Conservation (phyloP, 768 basidiomycete genomes). For the Asterophora parasitica region DNA sequence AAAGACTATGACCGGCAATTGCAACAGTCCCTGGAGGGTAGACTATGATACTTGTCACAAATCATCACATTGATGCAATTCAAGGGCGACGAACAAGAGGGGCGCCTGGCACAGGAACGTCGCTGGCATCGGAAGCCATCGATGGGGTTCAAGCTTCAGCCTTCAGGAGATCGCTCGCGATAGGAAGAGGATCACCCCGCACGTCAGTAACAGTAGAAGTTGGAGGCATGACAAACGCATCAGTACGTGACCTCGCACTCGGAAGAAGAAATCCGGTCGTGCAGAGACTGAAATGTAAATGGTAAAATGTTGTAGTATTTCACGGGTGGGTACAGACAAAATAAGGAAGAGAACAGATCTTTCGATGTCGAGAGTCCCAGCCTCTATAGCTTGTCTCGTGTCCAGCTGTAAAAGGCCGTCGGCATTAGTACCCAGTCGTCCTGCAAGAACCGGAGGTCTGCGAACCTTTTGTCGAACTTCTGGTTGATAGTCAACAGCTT, state of each 20-base stretch:
- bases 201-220: no score
- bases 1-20: constrained; percentile 51
- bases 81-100: constrained; percentile 31
- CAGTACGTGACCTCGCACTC: constrained; percentile 3
- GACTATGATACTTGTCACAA: constrained; percentile 19
- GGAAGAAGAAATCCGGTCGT: no score
- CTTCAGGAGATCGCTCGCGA: not conserved
- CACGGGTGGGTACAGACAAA: constrained; percentile 14
- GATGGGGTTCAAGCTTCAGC: no score
- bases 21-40: constrained; percentile 28
- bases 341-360: constrained; percentile 11
- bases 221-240: constrained; percentile 6
- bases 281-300: constrained; percentile 1
- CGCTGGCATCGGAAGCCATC: constrained; percentile 23
- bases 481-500: constrained; percentile 69
- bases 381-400: constrained; percentile 64
- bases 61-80: not conserved
- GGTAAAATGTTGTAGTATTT: constrained; percentile 12
- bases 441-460: constrained; percentile 1
- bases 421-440: constrained; percentile 6
- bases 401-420: constrained; percentile 50
- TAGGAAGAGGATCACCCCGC: not conserved
- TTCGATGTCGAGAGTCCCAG: constrained; percentile 2
- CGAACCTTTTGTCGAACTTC: constrained; percentile 71
- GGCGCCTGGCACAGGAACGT: constrained; percentile 33